These are phyloP conservation scores for Acanthamoeba rhysodes DNA, from an alignment of 208 protist species.

Conservation along the genomic window DNA sequence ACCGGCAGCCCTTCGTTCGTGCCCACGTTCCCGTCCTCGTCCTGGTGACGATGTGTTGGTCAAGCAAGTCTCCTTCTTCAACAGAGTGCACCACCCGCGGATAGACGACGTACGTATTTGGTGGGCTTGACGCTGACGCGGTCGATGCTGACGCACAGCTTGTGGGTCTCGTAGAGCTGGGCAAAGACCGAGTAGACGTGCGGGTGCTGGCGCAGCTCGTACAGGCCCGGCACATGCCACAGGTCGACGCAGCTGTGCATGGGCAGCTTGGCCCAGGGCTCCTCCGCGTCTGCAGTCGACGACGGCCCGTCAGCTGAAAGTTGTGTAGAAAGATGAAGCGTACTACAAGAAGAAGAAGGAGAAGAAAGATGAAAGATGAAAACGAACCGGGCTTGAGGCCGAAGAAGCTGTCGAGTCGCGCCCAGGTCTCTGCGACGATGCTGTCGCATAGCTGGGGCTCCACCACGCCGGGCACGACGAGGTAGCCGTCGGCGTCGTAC, in stretches of 20 bases:
- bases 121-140: background rate
- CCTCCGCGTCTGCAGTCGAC: background rate
- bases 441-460: background rate
- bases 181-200: conserved; percentile 15
- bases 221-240: background rate
- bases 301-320: background rate
- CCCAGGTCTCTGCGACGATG: background rate
- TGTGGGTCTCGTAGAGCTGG: background rate
- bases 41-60: background rate
- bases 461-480: background rate
- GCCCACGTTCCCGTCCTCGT: background rate
- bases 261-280: background rate
- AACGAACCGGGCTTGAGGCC: no score
- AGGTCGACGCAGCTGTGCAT: background rate
- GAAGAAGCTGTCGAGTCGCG: background rate
- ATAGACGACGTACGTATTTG: background rate
- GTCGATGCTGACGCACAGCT: background rate
- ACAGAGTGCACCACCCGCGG: no score
- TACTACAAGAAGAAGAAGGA: no score
- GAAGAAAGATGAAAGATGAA: background rate
- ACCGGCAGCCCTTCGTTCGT: background rate
- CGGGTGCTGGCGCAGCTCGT: background rate
- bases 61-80: no score
- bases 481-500: background rate
- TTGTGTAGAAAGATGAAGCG: no score